A percentile compares a stretch with the other conserved stretches of the same genome.
Evolutionary conservation across 148 eudicot species (phyloP).

Genomic region (Silene uniflora): DNA sequence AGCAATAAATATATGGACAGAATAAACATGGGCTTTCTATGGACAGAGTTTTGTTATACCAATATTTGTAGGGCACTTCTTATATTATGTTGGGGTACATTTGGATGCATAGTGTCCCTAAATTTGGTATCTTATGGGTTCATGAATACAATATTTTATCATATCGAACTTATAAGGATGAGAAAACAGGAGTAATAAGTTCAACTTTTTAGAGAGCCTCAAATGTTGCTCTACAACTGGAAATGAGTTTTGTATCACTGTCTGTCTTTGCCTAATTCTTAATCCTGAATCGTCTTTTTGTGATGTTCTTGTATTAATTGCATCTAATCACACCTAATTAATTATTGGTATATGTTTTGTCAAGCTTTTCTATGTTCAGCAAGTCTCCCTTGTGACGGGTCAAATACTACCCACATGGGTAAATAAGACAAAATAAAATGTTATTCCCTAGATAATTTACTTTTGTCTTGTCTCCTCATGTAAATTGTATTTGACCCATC

Average conservation of each 20-base stretch:
- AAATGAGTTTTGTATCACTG: conserved; percentile 1
- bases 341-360: background rate
- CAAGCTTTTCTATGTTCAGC: background rate
- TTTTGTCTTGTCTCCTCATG: no score
- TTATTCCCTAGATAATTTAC: no score
- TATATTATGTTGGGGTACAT: background rate
- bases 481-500: no score
- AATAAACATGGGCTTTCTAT: background rate
- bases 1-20: background rate
- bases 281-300: background rate
- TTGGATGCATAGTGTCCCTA: conserved; percentile 12
- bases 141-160: background rate
- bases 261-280: conserved; percentile 3
- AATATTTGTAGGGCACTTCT: conserved; percentile 14
- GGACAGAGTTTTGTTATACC: conserved; percentile 11
- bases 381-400: no score
- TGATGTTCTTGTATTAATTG: background rate
- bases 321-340: background rate
- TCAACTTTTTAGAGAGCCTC: background rate
- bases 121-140: conserved; percentile 3
- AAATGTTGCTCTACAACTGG: background rate
- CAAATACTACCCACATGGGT: no score
- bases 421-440: no score
- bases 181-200: background rate
- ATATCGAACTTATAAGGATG: no score